Conservation (phyloP, 2,329 filamentous ascomycete genomes). For the Keithomyces neogunnii region DNA sequence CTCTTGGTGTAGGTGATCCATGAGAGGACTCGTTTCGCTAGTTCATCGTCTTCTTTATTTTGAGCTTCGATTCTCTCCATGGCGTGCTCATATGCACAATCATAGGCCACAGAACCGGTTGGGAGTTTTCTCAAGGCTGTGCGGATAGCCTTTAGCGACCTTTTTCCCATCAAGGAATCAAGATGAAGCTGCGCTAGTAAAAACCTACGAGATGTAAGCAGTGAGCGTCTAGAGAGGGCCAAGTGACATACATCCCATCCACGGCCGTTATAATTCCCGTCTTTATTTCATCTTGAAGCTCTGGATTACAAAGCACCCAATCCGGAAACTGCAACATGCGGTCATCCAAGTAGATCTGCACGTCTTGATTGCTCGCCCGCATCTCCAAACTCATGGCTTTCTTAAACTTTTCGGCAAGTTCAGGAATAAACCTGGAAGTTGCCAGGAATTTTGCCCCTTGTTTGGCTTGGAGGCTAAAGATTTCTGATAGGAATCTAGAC, state of each 20-base stretch:
- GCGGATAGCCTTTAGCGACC: not conserved
- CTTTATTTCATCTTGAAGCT: not conserved
- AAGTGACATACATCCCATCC: not conserved
- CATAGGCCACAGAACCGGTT: not conserved
- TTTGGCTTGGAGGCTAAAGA: not conserved
- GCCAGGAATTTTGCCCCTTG: not conserved
- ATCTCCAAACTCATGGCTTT: not conserved
- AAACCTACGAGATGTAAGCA: not conserved
- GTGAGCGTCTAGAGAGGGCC: too few relatives aligned
- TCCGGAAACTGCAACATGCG: not conserved
- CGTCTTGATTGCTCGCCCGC: not conserved
- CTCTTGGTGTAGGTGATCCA: slow-evolving; percentile 1
- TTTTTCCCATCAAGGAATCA: not conserved
- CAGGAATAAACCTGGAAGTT: not conserved
- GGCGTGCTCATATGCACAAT: not conserved
- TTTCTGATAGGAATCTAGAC: not conserved
- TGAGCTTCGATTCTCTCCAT: not conserved
- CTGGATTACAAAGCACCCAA: not conserved
- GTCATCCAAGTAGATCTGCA: not conserved
- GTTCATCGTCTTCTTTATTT: not conserved
- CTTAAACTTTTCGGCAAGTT: not conserved
- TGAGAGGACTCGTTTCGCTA: not conserved
- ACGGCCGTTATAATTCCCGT: not conserved
- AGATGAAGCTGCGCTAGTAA: not conserved
- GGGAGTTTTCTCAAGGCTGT: not conserved